Conservation (phyloP, 1,284 basidiomycete genomes). For the Malassezia japonica region DNA sequence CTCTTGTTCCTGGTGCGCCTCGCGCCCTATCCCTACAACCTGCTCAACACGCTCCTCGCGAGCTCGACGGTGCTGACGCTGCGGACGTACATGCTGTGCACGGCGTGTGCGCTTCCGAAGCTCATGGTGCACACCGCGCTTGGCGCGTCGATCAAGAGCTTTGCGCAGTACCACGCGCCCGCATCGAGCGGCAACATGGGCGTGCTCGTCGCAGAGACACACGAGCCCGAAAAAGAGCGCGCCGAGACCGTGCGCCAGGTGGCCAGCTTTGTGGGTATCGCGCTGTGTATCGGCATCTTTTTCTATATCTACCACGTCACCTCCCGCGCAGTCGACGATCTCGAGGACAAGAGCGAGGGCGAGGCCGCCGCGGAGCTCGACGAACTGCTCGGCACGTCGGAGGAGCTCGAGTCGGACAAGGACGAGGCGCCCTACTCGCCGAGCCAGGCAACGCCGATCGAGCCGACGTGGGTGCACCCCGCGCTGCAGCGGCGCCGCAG, state of each 20-base stretch:
- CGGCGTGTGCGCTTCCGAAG: constrained; percentile 71
- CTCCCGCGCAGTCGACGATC: constrained; percentile 67
- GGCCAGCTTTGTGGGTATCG: constrained; percentile 62
- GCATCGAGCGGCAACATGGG: neutral
- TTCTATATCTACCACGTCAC: constrained; percentile 70
- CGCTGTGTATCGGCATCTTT: constrained; percentile 65
- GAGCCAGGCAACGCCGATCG: neutral
- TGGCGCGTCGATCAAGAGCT: constrained; percentile 70
- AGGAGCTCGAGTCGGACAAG: neutral
- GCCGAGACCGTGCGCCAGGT: constrained; percentile 56
- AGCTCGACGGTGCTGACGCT: constrained; percentile 73
- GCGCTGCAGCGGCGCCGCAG: neutral
- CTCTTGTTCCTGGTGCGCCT: constrained; percentile 75
- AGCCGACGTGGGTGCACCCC: neutral
- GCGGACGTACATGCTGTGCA: constrained; percentile 67
- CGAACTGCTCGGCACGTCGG: constrained; percentile 4
- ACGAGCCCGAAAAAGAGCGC: constrained; percentile 4
- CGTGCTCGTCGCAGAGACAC: neutral
- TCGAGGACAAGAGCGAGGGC: constrained; percentile 49
- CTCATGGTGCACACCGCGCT: constrained; percentile 74
- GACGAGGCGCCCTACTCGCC: neutral
- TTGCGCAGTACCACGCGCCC: constrained; percentile 58
- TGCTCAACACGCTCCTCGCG: constrained; percentile 78
- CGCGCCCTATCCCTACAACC: constrained; percentile 59
- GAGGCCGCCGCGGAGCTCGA: constrained; percentile 17